A percentile compares a stretch with the other conserved stretches of the same genome.
Evolutionary conservation across 306 rosid genomes (phyloP).

Genomic region (Carpinus fangiana): DNA sequence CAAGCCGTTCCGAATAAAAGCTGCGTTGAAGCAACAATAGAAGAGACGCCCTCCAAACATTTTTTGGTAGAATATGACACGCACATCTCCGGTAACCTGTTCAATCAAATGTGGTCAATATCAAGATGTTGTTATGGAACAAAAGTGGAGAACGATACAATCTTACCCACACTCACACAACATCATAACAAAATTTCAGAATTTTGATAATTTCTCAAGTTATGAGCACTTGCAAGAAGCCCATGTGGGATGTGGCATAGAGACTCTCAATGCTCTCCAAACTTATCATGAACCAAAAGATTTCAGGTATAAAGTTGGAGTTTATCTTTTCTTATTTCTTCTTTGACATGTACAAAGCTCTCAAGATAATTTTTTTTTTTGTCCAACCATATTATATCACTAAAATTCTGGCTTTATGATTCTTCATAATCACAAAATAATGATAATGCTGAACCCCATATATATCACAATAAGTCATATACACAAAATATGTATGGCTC

Average conservation of each 20-base stretch:
- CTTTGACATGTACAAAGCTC: no score
- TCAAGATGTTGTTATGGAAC: conserved; percentile 9
- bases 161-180: not conserved
- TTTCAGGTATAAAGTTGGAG: not conserved
- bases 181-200: not conserved
- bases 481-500: not conserved
- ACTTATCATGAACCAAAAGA: not conserved
- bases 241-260: not conserved
- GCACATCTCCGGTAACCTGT: conserved; percentile 88
- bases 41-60: conserved; percentile 92
- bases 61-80: conserved; percentile 83
- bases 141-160: conserved; percentile 17
- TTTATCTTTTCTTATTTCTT: not conserved
- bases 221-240: not conserved
- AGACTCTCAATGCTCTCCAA: not conserved
- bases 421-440: not conserved
- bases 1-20: conserved; percentile 82
- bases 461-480: not conserved
- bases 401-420: no score
- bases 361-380: no score
- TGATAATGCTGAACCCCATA: not conserved
- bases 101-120: conserved; percentile 17
- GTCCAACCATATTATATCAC: no score
- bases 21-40: conserved; percentile 90
- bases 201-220: not conserved